Evolutionary conservation across 1,284 basidiomycete genomes (phyloP), one percentile per base, ranked within the genome.

Genomic region (Rhodotorula sp.): DNA sequence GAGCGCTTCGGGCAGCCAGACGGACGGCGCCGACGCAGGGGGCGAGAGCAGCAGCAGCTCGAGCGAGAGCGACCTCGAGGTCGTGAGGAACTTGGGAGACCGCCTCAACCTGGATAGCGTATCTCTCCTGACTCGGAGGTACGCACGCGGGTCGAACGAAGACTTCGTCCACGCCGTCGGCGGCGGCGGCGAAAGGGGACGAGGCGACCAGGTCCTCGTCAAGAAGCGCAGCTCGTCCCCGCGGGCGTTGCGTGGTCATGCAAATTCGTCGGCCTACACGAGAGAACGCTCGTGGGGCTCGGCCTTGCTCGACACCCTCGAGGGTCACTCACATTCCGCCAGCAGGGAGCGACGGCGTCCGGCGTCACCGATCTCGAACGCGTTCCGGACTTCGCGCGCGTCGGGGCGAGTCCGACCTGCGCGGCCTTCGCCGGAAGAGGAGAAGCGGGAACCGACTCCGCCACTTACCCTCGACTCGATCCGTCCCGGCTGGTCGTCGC

Each of bases 391-490:
- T 30, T 18, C 59, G 26, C 46, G 63, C 29, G 12, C 22, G 4
- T 37, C 59, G 6, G 44, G 22, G 29, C 62, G 62, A n/a, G 29
- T 22, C 24, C 61, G 66, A 20, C 57, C 56, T 15, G 30, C 46
- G n/a, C 44, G 48, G 30, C 33, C 54, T 4, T 57, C 55, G 22
- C 62, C 53, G 18, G 48, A 15, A 29, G 51, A 24, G 42, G 30
- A 29, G 26, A 49, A 68, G 20, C 65, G 69, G 6, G 65, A 65
- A 14, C 61, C 67, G 18, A 64, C 65, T 1, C 74, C 74, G 2
- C 72, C 74, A 1, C 62, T 75, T 45, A 75, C 72, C 10, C n/a
- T 75, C 58, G 74, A 75, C 64, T 68, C 67, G 20, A 71, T 74
- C 33, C 58, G 65, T 5, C 59, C 66, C 4, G 53, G 62, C 22